These are phyloP conservation scores for Helianthus annuus DNA, from an alignment of 129 eudicot genomes.

Conservation along the genomic window HanXRQr2.0-SUNRISE NC_035442.2:117559773-117560272, in stretches of 20 bases:
- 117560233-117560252: background rate
- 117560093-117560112: no score
- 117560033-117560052: no score
- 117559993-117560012: background rate
- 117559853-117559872: no score
- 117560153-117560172: conserved; percentile 25
- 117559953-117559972: no score
- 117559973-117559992: background rate
- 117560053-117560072: no score
- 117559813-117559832: no score
- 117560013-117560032: background rate
- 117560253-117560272: conserved; percentile 8
- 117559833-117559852: no score
- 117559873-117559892: no score
- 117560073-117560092: no score
- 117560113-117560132: background rate
- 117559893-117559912: conserved; percentile 13
- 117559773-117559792: no score
- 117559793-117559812: no score
- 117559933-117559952: no score
- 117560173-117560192: conserved; percentile 14
- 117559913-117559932: conserved; percentile 4
- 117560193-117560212: conserved; percentile 3
- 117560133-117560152: conserved; percentile 26
- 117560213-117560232: background rate